Evolutionary conservation across 2,329 filamentous ascomycete species (phyloP), one percentile per base, ranked within the genome.

Genomic region (Nothophoma quercina): DNA sequence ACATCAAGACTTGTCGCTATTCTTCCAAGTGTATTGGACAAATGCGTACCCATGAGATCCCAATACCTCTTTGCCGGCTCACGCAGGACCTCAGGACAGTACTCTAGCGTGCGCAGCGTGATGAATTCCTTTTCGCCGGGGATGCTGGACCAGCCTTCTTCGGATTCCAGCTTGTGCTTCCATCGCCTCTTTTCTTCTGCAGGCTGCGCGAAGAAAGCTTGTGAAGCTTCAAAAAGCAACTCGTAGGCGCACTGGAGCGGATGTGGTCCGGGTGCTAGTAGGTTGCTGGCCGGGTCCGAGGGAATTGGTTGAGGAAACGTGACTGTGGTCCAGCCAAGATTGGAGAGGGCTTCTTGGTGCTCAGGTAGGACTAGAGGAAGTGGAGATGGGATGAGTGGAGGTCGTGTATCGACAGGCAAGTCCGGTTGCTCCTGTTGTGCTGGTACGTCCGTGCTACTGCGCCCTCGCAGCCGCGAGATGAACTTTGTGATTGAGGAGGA

Each of bases 81-180:
- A 13, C 63, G 60, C 4, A 74, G 56, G 9, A 72, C 49, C 8
- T 71, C 66, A 8, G 72, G 71, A 18, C 69, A 73, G 22, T 68
- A 66, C 1, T 57, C 58, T 1, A 72, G 45, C 1, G 66, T 71
- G 4, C 72, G 62, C 2, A 75, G 42, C 0, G 72, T 75, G 52
- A 75, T 72, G 56, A 75, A 75, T 51, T 75, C 72, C 46, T 75
- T 75, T 45, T 75, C 72, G 7, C 72, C 71, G 0, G 59, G 61
- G 15, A 75, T 70, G 16, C 61, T 62, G 18, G 60, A 63, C 68
- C 70, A 75, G 26, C 72, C 72, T 59, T 74, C 72, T 59, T 75
- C 72, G 32, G 62, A 60, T 15, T 65, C 63, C 26, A 73, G 65
- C n/a, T 60, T 60, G 32, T 68, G 71, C 28, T 67, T 67, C 70